These are phyloP conservation scores for Dovyalis caffra DNA, from an alignment of 345 rosid genomes.

Conservation along the genomic window DNA sequence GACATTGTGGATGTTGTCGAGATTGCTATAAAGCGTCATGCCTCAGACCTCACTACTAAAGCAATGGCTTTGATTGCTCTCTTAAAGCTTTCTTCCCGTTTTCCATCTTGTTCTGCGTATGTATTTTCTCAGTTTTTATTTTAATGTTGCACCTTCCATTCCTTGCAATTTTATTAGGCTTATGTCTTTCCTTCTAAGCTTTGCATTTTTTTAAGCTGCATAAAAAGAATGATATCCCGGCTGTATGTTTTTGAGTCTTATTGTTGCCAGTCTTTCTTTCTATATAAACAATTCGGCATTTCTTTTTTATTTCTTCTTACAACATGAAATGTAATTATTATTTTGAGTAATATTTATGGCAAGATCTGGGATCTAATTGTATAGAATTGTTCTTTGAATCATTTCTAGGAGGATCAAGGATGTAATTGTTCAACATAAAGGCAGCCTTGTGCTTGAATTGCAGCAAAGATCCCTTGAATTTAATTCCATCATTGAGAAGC, in stretches of 20 bases:
- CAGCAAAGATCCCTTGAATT: conserved; percentile 98
- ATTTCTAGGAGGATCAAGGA: conserved; percentile 71
- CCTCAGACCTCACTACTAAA: conserved; percentile 75
- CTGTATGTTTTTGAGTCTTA: conserved; percentile 7
- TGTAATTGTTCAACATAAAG: conserved; percentile 67
- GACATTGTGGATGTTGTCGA: conserved; percentile 89
- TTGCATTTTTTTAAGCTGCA: neutral
- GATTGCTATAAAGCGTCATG: conserved; percentile 61
- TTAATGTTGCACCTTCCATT: neutral
- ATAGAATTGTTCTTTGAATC: neutral
- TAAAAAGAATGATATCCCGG: neutral
- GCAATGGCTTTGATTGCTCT: conserved; percentile 90
- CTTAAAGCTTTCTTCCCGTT: conserved; percentile 93
- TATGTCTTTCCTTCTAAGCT: neutral
- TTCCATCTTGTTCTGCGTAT: conserved; percentile 90
- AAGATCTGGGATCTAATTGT: neutral
- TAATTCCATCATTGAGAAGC: conserved; percentile 83
- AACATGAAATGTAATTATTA: neutral
- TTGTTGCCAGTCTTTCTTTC: neutral
- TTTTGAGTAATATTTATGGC: neutral
- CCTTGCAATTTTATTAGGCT: neutral
- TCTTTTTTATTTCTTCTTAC: conserved; percentile 12
- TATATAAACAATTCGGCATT: neutral
- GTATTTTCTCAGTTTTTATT: conserved; percentile 28
- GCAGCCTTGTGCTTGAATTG: conserved; percentile 93